Evolutionary conservation across 805 yeast species (phyloP).

Genomic region (Barnettozyma sucrosica): DNA sequence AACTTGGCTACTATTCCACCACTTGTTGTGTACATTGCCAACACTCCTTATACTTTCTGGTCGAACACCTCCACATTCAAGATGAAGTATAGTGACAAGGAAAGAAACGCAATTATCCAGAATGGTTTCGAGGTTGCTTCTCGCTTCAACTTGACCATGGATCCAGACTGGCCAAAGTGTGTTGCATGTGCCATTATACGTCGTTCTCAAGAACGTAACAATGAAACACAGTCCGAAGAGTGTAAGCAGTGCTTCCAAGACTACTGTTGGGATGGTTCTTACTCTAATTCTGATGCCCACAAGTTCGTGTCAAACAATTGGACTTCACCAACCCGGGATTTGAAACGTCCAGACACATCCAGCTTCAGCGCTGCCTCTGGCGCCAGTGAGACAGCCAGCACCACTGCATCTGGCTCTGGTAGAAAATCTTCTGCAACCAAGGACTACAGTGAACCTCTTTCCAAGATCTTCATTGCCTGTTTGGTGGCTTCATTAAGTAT

Average conservation of each 20-base stretch:
- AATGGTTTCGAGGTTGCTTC: conserved; percentile 74
- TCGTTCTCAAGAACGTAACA: conserved; percentile 67
- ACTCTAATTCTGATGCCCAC: neutral
- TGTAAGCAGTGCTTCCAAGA: conserved; percentile 64
- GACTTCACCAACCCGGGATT: conserved; percentile 1
- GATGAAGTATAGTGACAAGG: conserved; percentile 53
- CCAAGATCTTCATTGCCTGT: conserved; percentile 3
- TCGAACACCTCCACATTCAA: conserved; percentile 73
- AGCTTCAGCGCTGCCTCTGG: neutral
- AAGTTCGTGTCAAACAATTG: conserved; percentile 1
- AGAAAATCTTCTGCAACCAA: neutral
- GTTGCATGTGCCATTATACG: conserved; percentile 79
- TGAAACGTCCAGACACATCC: conserved; percentile 2
- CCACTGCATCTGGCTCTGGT: neutral
- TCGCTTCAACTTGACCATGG: conserved; percentile 60
- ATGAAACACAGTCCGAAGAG: conserved; percentile 51
- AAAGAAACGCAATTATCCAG: conserved; percentile 51
- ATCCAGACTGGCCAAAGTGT: conserved; percentile 65
- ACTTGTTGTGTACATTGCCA: conserved; percentile 71
- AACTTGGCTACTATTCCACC: conserved; percentile 56
- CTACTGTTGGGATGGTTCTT: conserved; percentile 72
- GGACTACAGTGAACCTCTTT: conserved; percentile 3
- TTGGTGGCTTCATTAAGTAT: neutral
- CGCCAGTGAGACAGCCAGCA: neutral
- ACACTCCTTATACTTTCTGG: conserved; percentile 55